Evolutionary conservation across 495 filamentous ascomycete species (phyloP).

Genomic region (Neurospora intermedia): DNA sequence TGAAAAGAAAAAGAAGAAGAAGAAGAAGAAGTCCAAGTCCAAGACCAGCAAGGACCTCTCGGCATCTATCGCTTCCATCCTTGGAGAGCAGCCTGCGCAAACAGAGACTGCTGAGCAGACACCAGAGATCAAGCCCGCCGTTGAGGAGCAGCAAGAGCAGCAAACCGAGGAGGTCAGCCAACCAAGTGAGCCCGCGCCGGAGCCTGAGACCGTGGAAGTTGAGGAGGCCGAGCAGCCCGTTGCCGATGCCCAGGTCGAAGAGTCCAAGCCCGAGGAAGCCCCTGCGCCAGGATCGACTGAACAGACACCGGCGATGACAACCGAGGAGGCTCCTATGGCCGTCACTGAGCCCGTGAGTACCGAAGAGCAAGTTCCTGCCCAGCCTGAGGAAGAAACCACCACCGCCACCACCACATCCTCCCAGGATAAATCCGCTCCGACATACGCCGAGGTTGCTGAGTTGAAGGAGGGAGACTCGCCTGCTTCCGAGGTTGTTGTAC

Average conservation of each 20-base stretch:
- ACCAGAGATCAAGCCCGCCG: neutral
- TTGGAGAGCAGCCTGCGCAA: neutral
- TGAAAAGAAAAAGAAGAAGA: neutral
- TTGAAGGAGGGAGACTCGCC: neutral
- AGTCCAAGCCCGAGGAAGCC: neutral
- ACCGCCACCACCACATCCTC: neutral
- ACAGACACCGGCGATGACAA: neutral
- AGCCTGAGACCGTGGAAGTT: constrained; percentile 2
- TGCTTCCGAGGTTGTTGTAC: constrained; percentile 1
- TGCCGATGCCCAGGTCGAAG: neutral
- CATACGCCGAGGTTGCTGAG: constrained; percentile 2
- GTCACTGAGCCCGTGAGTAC: neutral
- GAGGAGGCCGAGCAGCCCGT: neutral
- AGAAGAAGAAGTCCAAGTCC: constrained; percentile 5
- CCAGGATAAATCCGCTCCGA: neutral
- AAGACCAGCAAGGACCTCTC: neutral
- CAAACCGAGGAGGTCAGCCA: neutral
- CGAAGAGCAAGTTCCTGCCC: neutral
- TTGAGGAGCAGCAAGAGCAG: neutral
- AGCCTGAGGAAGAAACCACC: constrained; percentile 4
- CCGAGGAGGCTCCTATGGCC: neutral
- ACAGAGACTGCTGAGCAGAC: constrained; percentile 1
- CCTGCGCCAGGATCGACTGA: neutral
- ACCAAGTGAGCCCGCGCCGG: neutral
- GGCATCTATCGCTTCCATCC: neutral